Evolutionary conservation across 2,329 filamentous ascomycete genomes (phyloP).

Genomic region (Talaromyces islandicus): DNA sequence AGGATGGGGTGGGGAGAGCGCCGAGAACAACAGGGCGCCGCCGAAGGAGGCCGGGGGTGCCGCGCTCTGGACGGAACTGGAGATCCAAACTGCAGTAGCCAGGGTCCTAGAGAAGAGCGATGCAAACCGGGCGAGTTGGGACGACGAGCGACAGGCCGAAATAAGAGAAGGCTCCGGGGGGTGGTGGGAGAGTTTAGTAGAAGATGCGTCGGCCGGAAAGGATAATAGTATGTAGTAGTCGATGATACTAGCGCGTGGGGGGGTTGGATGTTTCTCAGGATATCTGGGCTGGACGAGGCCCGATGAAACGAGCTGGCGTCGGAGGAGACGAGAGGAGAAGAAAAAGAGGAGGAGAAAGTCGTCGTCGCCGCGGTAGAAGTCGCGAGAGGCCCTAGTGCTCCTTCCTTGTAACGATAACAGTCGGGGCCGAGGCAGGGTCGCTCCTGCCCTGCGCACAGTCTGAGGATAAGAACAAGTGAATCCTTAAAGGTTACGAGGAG

Average conservation of each 20-base stretch:
- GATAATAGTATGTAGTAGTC: too few species aligned
- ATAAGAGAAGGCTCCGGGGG: neutral
- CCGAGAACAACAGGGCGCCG: slow-evolving; percentile 1
- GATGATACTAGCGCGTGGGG: neutral
- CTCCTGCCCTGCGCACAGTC: neutral
- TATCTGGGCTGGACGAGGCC: neutral
- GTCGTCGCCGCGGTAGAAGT: neutral
- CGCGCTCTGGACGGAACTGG: neutral
- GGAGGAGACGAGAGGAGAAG: slow-evolving; percentile 10
- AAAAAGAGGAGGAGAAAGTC: slow-evolving; percentile 8
- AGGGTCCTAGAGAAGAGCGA: neutral
- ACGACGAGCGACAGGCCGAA: neutral
- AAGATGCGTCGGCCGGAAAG: neutral
- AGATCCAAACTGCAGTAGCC: neutral
- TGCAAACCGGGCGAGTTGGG: neutral
- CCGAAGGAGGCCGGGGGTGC: neutral
- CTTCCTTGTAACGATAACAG: slow-evolving; percentile 10
- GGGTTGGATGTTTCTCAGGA: neutral
- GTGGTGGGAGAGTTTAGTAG: neutral
- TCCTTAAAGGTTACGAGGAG: neutral
- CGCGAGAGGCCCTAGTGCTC: neutral
- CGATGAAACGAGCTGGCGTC: neutral
- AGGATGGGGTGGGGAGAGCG: slow-evolving; percentile 8
- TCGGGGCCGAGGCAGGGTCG: slow-evolving; percentile 11
- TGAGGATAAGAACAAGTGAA: too few species aligned